Percentiles rank a stretch among this genome's conserved stretches.
phyloP scores from a whole-genome alignment of 192 early-diverging fungal species.

The Globomyces pollinis-pini region DNA sequence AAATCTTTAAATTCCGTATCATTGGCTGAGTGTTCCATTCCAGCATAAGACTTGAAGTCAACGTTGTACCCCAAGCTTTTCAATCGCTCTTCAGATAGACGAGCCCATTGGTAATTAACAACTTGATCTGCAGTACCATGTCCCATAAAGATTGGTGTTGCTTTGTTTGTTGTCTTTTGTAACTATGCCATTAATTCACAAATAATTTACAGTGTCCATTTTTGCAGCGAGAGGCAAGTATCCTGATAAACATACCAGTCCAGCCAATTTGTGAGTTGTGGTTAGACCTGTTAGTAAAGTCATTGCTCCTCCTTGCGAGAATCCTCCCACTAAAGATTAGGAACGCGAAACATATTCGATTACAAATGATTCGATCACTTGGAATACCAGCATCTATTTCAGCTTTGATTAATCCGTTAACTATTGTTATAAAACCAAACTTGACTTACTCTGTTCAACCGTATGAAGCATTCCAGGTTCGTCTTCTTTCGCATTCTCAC shows the following conservation, averaged over 20 bases:
- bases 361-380: slow-evolving; percentile 71
- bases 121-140: slow-evolving; percentile 73
- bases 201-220: slow-evolving; percentile 22
- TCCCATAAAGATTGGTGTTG: slow-evolving; percentile 72
- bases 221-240: slow-evolving; percentile 62
- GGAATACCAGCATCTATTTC: slow-evolving; percentile 77
- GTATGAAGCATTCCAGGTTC: slow-evolving; percentile 60
- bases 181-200: too few relatives aligned
- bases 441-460: slow-evolving; percentile 36
- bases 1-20: slow-evolving; percentile 66
- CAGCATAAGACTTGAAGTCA: slow-evolving; percentile 68
- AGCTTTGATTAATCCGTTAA: slow-evolving; percentile 51
- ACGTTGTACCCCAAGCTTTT: slow-evolving; percentile 53
- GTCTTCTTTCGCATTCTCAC: slow-evolving; percentile 49
- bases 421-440: too few relatives aligned
- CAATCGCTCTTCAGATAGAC: slow-evolving; percentile 56
- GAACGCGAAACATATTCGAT: too few relatives aligned
- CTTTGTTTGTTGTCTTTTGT: slow-evolving; percentile 19
- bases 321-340: too few relatives aligned
- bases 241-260: slow-evolving; percentile 57
- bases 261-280: slow-evolving; percentile 59
- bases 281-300: slow-evolving; percentile 63
- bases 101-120: slow-evolving; percentile 67
- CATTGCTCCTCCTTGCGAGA: slow-evolving; percentile 79
- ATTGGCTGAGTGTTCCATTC: slow-evolving; percentile 69